These are phyloP conservation scores for Scheffersomyces lignosus DNA, from an alignment of 805 yeast species.

Conservation along the genomic window DNA sequence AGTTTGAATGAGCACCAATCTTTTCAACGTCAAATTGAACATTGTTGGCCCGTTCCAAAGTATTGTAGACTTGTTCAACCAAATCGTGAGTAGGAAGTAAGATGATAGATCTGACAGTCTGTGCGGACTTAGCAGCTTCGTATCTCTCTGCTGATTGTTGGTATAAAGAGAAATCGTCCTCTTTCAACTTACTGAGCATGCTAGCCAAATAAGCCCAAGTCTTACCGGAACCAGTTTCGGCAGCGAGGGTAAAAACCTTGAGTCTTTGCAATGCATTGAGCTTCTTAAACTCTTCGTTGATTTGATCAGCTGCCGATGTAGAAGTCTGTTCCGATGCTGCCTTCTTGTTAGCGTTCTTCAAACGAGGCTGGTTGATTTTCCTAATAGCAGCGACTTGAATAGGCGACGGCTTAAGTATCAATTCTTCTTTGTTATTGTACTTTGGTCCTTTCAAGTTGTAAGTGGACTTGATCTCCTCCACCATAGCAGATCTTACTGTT, in stretches of 20 bases:
- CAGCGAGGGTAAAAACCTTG: slow-evolving; percentile 78
- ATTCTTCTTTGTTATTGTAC: slow-evolving; percentile 27
- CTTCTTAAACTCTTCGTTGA: slow-evolving; percentile 25
- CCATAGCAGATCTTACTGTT: slow-evolving; percentile 59
- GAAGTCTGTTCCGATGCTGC: slow-evolving; percentile 18
- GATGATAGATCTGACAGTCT: slow-evolving; percentile 64
- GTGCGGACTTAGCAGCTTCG: slow-evolving; percentile 23
- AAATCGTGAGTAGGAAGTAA: slow-evolving; percentile 88
- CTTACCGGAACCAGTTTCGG: slow-evolving; percentile 97
- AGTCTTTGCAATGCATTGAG: slow-evolving; percentile 34
- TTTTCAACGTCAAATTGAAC: slow-evolving; percentile 21
- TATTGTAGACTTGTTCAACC: slow-evolving; percentile 70
- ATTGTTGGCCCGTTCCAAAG: slow-evolving; percentile 34
- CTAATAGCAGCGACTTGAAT: slow-evolving; percentile 78
- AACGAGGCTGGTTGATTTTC: slow-evolving; percentile 47
- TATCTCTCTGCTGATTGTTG: slow-evolving; percentile 17
- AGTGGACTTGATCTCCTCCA: slow-evolving; percentile 48
- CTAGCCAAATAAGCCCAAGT: slow-evolving; percentile 90
- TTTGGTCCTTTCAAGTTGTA: slow-evolving; percentile 36
- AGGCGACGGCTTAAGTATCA: slow-evolving; percentile 62
- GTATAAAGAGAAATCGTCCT: slow-evolving; percentile 44
- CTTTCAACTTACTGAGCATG: slow-evolving; percentile 63
- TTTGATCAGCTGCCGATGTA: slow-evolving; percentile 18
- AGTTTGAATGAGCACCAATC: slow-evolving; percentile 17
- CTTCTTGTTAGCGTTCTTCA: slow-evolving; percentile 19